Conservation (phyloP, 2,329 filamentous ascomycete genomes). For the Calonectria crousiana region DNA sequence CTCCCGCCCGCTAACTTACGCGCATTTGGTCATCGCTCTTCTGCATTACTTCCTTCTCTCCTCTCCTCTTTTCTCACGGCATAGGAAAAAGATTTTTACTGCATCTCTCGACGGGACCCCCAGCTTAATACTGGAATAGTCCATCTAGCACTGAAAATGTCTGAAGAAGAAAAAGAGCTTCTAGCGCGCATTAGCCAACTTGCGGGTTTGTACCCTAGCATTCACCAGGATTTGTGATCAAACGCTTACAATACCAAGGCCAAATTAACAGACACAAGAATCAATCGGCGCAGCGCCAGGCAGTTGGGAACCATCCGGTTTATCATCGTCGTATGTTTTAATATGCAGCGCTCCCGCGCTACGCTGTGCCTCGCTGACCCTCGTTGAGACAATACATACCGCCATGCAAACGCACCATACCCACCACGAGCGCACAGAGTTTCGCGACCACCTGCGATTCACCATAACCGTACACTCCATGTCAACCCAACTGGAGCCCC, state of each 20-base stretch:
- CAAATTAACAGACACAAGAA: conserved; percentile 86
- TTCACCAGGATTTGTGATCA: background rate
- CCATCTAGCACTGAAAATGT: conserved; percentile 49
- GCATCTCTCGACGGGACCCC: background rate
- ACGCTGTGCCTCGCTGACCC: conserved; percentile 17
- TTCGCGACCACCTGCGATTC: conserved; percentile 50
- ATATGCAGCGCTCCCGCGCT: background rate
- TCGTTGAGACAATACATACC: conserved; percentile 48
- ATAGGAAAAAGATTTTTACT: background rate
- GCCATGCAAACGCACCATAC: conserved; percentile 50
- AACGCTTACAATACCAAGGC: conserved; percentile 58
- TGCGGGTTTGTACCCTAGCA: conserved; percentile 55
- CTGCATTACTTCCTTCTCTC: background rate
- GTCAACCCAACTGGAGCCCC: conserved; percentile 61
- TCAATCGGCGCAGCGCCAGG: conserved; percentile 57
- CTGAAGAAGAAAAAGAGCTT: conserved; percentile 64
- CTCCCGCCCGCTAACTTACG: background rate
- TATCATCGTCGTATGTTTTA: conserved; percentile 53
- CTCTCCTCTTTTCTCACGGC: conserved; percentile 1
- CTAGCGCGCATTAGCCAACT: conserved; percentile 66
- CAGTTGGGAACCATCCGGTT: conserved; percentile 42
- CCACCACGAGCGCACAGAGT: conserved; percentile 50
- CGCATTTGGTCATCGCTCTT: conserved; percentile 3
- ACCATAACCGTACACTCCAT: conserved; percentile 71
- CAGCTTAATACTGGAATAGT: background rate